Percentiles rank a stretch among this genome's conserved stretches.
Conservation (phyloP, 345 rosid species). For the Lepidium africanum region DNA sequence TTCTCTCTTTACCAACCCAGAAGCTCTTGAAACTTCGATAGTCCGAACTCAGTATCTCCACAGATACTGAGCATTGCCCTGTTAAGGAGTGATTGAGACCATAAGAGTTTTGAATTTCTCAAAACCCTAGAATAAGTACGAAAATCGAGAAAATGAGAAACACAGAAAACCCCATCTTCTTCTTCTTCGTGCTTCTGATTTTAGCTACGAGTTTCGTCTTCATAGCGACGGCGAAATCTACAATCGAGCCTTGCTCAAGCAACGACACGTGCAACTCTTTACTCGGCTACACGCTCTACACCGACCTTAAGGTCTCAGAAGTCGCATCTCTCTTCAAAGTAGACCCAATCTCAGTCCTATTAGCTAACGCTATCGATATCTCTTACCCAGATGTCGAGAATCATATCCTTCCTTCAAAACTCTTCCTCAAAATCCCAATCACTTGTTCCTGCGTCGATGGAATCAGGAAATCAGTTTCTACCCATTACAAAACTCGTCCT, state of each 20-base stretch:
- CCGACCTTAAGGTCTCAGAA: constrained; percentile 94
- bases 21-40: background rate
- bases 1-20: background rate
- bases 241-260: constrained; percentile 95
- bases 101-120: background rate
- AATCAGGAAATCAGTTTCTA: constrained; percentile 73
- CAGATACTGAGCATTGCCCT: background rate
- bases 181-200: constrained; percentile 8
- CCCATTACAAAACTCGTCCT: constrained; percentile 81
- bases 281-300: constrained; percentile 92
- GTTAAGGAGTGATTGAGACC: background rate
- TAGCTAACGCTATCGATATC: constrained; percentile 87
- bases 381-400: constrained; percentile 95
- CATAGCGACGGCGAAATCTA: constrained; percentile 53
- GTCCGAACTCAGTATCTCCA: background rate
- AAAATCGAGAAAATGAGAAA: constrained; percentile 29
- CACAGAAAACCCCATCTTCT: constrained; percentile 18
- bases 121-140: background rate
- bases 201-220: constrained; percentile 26
- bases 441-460: constrained; percentile 86
- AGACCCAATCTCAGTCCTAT: constrained; percentile 78
- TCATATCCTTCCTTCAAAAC: constrained; percentile 79
- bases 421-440: constrained; percentile 80
- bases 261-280: constrained; percentile 77
- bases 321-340: constrained; percentile 95